Evolutionary conservation across 1,139 yeast genomes (phyloP), one percentile per base, ranked within the genome.

Genomic region (Geotrichum klebahnii): DNA sequence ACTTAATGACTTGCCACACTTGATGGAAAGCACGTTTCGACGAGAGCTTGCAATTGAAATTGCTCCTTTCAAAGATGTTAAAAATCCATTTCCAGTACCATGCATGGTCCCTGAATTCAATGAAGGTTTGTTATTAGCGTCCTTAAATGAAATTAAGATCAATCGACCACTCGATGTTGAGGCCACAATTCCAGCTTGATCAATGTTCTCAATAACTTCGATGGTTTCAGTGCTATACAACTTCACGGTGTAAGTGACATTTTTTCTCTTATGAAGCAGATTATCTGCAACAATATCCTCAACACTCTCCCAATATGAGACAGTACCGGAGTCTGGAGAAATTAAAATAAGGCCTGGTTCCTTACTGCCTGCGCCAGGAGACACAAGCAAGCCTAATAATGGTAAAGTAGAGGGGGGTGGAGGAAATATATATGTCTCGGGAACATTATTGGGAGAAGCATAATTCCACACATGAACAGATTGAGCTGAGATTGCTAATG

Each of bases 81-180:
- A 52, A 24, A 68, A 38, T 2, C 70, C 69, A 1, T 61, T 56
- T 22, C 62, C 67, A 41, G 61, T 61, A 10, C 68, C 64, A n/a
- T 58, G 53, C 61, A 64, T 61, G 1, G 61, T 51, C 22, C 48
- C 49, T 16, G 57, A 50, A 19, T 52, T 40, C n/a, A 56, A 50
- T 1, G 51, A 46, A 0, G 89, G 82, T 59, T 80, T 81, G 40
- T 95, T 92, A 43, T 78, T 75, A 45, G 77, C 72, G 64, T 88
- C 95, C 56, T 86, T 75, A 34, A 88, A 71, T 0, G 84, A 73
- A 3, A 87, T 64, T 46, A 85, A 71, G 10, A 84, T 65, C 44
- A 84, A 78, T 54, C 94, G 71, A 35, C 87, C 88, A 59, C 78
- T 73, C 4, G 88, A 79, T 0, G 96, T 87, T 4, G 89, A 78